Evolutionary conservation across 441 rosid species (phyloP).

Genomic region (Arabidopsis lyrata): DNA sequence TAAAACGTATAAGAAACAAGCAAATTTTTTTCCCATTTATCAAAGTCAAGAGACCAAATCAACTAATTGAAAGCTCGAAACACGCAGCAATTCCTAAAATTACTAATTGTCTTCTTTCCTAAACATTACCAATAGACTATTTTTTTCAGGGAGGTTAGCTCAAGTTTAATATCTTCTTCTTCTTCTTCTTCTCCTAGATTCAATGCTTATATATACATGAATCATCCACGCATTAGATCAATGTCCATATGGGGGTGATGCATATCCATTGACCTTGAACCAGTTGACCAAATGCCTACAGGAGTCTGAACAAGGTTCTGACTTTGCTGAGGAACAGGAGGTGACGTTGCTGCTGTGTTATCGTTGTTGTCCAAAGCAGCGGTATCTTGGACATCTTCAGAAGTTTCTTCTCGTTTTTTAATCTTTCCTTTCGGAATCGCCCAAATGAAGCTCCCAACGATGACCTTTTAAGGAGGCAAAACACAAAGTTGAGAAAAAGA

Average conservation of each 20-base stretch:
- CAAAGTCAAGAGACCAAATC: constrained; percentile 30
- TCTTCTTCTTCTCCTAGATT: constrained; percentile 38
- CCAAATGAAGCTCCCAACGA: constrained; percentile 89
- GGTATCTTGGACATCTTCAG: constrained; percentile 54
- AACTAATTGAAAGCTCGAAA: constrained; percentile 18
- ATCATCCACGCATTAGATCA: constrained; percentile 91
- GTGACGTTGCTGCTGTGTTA: constrained; percentile 47
- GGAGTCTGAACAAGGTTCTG: constrained; percentile 70
- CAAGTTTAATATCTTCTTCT: constrained; percentile 18
- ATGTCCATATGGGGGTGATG: constrained; percentile 74
- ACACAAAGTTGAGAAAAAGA: too few relatives aligned
- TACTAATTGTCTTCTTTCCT: constrained; percentile 36
- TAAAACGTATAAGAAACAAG: background rate
- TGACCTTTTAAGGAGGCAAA: constrained; percentile 54
- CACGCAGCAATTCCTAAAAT: constrained; percentile 8
- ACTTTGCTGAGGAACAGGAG: constrained; percentile 50
- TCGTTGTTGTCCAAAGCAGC: constrained; percentile 56
- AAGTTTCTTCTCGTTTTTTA: constrained; percentile 57
- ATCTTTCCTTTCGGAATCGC: constrained; percentile 71
- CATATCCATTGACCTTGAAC: constrained; percentile 74
- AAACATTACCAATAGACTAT: constrained; percentile 23
- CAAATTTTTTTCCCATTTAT: background rate
- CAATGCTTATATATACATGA: constrained; percentile 37
- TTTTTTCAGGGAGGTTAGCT: constrained; percentile 30
- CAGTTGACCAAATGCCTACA: constrained; percentile 68